Evolutionary conservation across 345 rosid genomes (phyloP), one percentile per base, ranked within the genome.

Genomic region (Salix caprea): DNA sequence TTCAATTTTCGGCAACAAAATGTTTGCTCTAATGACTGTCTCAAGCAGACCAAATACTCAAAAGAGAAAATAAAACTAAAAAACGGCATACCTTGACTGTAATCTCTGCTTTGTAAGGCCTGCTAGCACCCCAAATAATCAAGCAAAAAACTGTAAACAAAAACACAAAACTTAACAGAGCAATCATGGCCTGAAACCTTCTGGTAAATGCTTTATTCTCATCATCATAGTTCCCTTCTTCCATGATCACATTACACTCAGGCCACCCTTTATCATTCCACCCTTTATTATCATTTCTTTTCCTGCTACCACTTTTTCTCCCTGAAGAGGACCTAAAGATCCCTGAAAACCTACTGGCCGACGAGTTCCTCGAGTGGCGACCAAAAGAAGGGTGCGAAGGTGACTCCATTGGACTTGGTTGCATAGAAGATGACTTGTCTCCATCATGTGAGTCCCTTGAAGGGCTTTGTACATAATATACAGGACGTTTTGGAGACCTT

Each of bases 401-500:
- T 2, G 95, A 87, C 74, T 91, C 97, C 94, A 91, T 79, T 23
- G 91, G 92, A 75, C 91, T 91, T 23, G 91, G 90, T 65, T 91
- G 98, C 85, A 88, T 73, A 0, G 93, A 88, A 2, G 90, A 93
- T 10, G 89, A 87, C 86, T 91, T 91, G 87, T 90, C 96, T 11
- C 96, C 96, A 81, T 91, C 96, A n/a, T 89, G 93, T 5, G 98
- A 94, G 83, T 94, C 98, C 61, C 98, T 87, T 21, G 95, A 94
- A 40, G 95, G 98, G 79, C 98, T 94, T 74, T 91, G 98, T 32
- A 91, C 95, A 68, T 81, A 91, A 82, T 91, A 91, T 4, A 79
- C 86, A 6, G 93, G 89, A 10, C 94, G 88, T 60, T 91, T 93
- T 3, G 94, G 94, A 15, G 97, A 91, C 84, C 93, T 79, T 60